These are phyloP conservation scores for Rhododendron molle DNA, from an alignment of 148 eudicot species.

Conservation along the genomic window DNA sequence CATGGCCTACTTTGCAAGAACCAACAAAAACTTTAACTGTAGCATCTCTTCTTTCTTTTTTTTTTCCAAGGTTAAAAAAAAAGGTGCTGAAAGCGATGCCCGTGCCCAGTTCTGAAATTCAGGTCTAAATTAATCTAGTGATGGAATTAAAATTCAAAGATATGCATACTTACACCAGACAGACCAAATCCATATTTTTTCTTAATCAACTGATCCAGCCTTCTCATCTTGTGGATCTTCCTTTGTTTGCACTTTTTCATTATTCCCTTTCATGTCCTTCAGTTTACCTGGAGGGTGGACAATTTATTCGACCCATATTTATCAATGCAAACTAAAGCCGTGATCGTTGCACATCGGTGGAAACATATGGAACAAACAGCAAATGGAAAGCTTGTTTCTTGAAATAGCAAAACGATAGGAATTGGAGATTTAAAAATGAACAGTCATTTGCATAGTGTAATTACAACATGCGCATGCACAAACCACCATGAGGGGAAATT, in stretches of 20 bases:
- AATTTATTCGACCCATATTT: not conserved
- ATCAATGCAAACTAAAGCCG: not conserved
- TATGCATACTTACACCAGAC: slow-evolving; percentile 48
- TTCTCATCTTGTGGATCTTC: slow-evolving; percentile 61
- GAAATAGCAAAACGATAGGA: not conserved
- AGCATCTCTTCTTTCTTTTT: not conserved
- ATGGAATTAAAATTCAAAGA: not conserved
- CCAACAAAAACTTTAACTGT: not conserved
- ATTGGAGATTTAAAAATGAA: not conserved
- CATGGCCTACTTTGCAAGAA: not conserved
- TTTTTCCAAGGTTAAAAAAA: not conserved
- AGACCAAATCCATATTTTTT: slow-evolving; percentile 76
- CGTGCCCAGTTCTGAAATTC: not conserved
- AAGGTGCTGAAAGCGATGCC: not conserved
- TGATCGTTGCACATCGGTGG: not conserved
- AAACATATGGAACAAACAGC: not conserved
- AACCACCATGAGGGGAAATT: not conserved
- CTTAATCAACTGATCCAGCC: slow-evolving; percentile 77
- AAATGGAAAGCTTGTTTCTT: not conserved
- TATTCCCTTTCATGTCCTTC: slow-evolving; percentile 62
- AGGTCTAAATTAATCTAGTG: not conserved
- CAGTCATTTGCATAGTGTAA: not conserved
- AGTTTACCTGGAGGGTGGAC: slow-evolving; percentile 52
- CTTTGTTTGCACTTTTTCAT: slow-evolving; percentile 47
- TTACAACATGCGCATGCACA: not conserved